Evolutionary conservation across 768 basidiomycete species (phyloP).

Genomic region (Kwoniella dendrophila): DNA sequence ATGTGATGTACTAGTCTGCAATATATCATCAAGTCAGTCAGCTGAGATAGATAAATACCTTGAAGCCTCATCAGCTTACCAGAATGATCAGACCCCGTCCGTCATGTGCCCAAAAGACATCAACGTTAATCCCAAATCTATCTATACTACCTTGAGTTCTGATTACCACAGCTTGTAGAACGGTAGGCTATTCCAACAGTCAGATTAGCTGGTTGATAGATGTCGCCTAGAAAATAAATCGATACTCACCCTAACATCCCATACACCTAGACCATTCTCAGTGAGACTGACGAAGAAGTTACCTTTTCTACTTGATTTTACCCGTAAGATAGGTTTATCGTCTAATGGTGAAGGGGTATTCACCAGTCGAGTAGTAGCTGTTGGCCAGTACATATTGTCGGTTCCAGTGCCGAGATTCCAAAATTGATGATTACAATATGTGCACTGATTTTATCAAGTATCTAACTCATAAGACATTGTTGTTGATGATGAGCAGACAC

Average conservation of each 20-base stretch:
- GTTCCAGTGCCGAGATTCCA: too few relatives aligned
- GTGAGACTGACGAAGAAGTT: slow-evolving; percentile 47
- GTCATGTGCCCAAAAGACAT: slow-evolving; percentile 80
- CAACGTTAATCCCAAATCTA: slow-evolving; percentile 79
- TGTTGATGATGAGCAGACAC: too few relatives aligned
- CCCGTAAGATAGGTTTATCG: slow-evolving; percentile 19
- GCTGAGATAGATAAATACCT: background rate
- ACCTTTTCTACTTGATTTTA: slow-evolving; percentile 37
- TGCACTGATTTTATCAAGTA: too few relatives aligned
- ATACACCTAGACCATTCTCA: slow-evolving; percentile 33
- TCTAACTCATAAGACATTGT: too few relatives aligned
- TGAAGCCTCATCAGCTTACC: slow-evolving; percentile 59
- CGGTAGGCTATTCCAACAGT: slow-evolving; percentile 56
- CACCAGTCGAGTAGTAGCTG: slow-evolving; percentile 31
- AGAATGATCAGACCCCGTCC: slow-evolving; percentile 76
- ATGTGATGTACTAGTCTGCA: slow-evolving; percentile 76
- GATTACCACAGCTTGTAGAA: slow-evolving; percentile 65
- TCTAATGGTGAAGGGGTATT: slow-evolving; percentile 26
- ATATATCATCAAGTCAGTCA: background rate
- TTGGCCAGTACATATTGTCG: slow-evolving; percentile 56
- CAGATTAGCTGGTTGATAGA: background rate
- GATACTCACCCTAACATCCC: slow-evolving; percentile 50
- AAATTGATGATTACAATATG: too few relatives aligned
- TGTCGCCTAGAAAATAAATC: background rate
- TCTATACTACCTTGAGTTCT: slow-evolving; percentile 74